Evolutionary conservation across 371 early-diverging fungal species (phyloP), one percentile per base, ranked within the genome.

Genomic region (Vairimorpha ceranae): DNA sequence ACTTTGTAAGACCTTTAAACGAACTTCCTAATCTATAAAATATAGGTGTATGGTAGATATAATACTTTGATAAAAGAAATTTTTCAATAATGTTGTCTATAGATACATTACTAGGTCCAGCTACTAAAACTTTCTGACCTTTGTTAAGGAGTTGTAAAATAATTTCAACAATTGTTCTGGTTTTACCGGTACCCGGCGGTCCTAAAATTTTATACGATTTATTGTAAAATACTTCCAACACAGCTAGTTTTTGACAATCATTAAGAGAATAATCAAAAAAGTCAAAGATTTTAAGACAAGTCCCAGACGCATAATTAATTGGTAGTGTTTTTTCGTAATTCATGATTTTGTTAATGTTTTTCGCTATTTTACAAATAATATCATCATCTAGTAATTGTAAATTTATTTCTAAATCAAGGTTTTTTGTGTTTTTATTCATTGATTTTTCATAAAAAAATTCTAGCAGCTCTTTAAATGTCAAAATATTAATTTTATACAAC

Each of bases 71-170:
- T 54, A 91, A 76, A 67, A 90, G 91, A 36, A 72, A 71, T 52
- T 60, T 45, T 17, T 45, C 63, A 41, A 63, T 15, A 6, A 65
- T 30, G 83, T 74, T 86, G 87, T 89, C 91, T 7, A 94, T 92
- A 29, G 92, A 87, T 36, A 92, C 88, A 79, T 95, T 95, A 29
- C 90, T 90, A 0, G 94, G 93, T 0, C 91, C 94, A 79, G 93
- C 93, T 0, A 93, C 93, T 4, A 95, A 83, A 0, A 95, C 87
- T 0, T 87, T 83, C 33, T 88, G 84, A 21, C 87, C 86, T 19
- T 85, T 84, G 6, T 81, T 75, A 0, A 89, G 84, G 30, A 93
- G 80, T 75, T 91, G 91, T 25, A 88, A 86, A 38, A 93, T 87
- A 25, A 93, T 86, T 77, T 92, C 92, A 0, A 93, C 88, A 4